Base-by-base conservation (phyloP, 2,329 filamentous ascomycete genomes). In the Epichloe uncinata region DNA sequence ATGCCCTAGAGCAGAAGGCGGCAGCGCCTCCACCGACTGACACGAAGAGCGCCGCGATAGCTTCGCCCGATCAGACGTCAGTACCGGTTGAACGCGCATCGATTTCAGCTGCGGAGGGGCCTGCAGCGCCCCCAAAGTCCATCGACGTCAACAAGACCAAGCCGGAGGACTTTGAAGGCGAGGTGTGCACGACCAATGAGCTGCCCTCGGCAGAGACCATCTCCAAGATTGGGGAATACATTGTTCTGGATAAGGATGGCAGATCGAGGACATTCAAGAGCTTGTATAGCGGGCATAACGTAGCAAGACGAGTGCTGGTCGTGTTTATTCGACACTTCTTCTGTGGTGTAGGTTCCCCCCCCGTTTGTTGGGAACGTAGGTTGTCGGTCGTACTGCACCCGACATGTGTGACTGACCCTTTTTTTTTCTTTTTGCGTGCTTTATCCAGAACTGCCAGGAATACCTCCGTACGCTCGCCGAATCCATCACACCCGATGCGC, bases 301-400 rank as follows among this genome's bases (percentile, higher is more conserved):
- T 71, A 3, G 69, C 75, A 12, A 68, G 73, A 16, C 70, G 80
- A 3, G 78, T 86, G 30, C 71, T 90, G 34, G 66, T 88, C 41
- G 78, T 89, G 56, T 89, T 90, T 61, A 74, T 90, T 51, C 76
- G 85, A 42, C 85, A 89, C 67, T 90, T 89, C 66, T 88, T 86
- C 72, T 89, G 85, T 61, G 84, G 84, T 36, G 84, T 87, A 73
- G 64, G 82, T 73, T 40, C 5, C 22, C 22, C 22, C 6, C 4
- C 20, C 1, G 2, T n/a, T n/a, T n/a, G 13, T 13, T 13, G 35
- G 35, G 35, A 37, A 13, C 7, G 26, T 30, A 30, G 26, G 26
- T 26, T 30, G 26, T 30, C 8, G 26, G 26, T 30, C 8, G 26
- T 9, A 9, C 26, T 30, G 26, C 7, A 9, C 26, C 26, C 26